Conservation (phyloP, 2,329 filamentous ascomycete species). For the Tolypocladium ovalisporum region DNA sequence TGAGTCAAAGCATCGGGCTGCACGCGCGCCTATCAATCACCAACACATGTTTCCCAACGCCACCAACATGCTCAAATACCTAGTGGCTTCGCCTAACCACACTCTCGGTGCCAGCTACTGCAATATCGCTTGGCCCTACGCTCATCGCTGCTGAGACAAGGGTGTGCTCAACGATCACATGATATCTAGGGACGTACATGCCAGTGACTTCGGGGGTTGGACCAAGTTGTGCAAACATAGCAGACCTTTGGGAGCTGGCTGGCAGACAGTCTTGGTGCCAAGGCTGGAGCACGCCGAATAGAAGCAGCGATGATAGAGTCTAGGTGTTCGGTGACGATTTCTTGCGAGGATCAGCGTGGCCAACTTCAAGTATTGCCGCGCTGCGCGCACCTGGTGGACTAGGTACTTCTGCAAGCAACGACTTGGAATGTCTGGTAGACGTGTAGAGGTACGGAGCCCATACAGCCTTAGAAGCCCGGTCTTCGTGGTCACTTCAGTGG, state of each 20-base stretch:
- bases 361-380: background rate
- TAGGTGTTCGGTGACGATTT: background rate
- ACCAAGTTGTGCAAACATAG: background rate
- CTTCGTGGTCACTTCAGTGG: background rate
- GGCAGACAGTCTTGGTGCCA: no score
- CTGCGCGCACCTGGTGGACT: background rate
- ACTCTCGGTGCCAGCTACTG: background rate
- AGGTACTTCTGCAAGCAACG: background rate
- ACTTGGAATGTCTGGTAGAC: no score
- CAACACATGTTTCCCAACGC: conserved; percentile 4
- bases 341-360: no score
- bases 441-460: no score
- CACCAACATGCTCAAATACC: background rate
- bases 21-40: conserved; percentile 2
- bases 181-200: no score
- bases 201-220: background rate
- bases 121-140: background rate
- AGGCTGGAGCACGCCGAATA: background rate
- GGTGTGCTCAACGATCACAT: background rate
- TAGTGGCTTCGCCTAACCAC: background rate
- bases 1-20: background rate
- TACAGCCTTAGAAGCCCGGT: background rate
- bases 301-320: background rate
- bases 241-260: background rate
- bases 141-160: background rate